A percentile compares a stretch with the other conserved stretches of the same genome.
Evolutionary conservation across 1,139 yeast species (phyloP).

Genomic region (Sugiyamaella pinicola): DNA sequence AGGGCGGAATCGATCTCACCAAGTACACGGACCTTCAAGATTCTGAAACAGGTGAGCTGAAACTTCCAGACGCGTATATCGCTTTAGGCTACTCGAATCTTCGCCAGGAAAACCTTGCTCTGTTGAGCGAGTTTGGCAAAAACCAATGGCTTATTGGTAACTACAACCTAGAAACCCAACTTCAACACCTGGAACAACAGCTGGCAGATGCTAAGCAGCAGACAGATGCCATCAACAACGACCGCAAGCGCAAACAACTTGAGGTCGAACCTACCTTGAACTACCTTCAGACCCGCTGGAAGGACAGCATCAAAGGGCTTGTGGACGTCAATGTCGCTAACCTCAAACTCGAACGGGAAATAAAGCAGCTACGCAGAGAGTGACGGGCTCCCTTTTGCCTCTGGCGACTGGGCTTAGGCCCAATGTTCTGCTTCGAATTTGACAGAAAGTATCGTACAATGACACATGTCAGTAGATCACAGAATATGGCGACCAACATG

Average conservation of each 20-base stretch:
- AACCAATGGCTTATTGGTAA: conserved; percentile 43
- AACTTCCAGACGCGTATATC: conserved; percentile 32
- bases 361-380: conserved; percentile 22
- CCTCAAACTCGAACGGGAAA: conserved; percentile 29
- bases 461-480: too few species aligned
- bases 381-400: background rate
- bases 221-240: conserved; percentile 32
- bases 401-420: background rate
- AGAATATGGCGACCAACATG: too few species aligned
- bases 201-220: conserved; percentile 28
- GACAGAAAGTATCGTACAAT: too few species aligned
- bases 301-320: conserved; percentile 31
- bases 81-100: conserved; percentile 38
- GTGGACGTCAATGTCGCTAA: conserved; percentile 38
- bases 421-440: too few species aligned
- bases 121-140: conserved; percentile 37
- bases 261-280: conserved; percentile 33
- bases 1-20: conserved; percentile 40
- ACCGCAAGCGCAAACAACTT: conserved; percentile 32
- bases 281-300: conserved; percentile 37
- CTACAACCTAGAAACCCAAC: conserved; percentile 36
- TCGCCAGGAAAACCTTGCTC: conserved; percentile 37
- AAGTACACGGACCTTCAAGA: conserved; percentile 32
- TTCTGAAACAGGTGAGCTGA: conserved; percentile 22
- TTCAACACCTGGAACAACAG: conserved; percentile 31